These are phyloP conservation scores for Sordariomycetes sp. DNA, from an alignment of 2,329 filamentous ascomycete species.

Conservation along the genomic window DNA sequence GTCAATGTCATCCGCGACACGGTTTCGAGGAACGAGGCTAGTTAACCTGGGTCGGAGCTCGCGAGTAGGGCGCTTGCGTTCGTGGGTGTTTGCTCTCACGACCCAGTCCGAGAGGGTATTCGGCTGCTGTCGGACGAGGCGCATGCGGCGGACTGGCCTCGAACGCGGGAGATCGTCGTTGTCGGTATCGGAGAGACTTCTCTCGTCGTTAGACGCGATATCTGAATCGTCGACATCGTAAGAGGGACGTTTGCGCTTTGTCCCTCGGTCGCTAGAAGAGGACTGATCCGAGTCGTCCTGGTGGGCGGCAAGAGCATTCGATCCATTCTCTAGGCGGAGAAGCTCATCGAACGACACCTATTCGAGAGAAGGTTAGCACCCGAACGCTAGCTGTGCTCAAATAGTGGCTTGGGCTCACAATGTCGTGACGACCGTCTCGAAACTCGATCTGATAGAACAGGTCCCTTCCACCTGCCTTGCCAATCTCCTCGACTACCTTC, in stretches of 20 bases:
- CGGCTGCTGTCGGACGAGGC: not conserved
- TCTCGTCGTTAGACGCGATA: slow-evolving; percentile 7
- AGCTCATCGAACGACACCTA: slow-evolving; percentile 21
- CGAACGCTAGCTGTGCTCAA: slow-evolving; percentile 9
- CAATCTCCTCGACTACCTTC: slow-evolving; percentile 19
- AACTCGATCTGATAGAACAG: slow-evolving; percentile 28
- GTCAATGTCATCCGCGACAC: slow-evolving; percentile 14
- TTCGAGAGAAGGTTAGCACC: slow-evolving; percentile 1
- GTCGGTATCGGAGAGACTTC: slow-evolving; percentile 1
- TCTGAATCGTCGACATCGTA: not conserved
- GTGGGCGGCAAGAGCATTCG: slow-evolving; percentile 14
- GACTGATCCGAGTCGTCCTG: not conserved
- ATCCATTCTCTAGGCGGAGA: slow-evolving; percentile 19
- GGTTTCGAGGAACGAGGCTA: not conserved
- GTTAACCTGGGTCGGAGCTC: slow-evolving; percentile 15
- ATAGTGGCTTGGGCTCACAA: slow-evolving; percentile 23
- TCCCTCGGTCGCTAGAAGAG: not conserved
- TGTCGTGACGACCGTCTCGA: slow-evolving; percentile 29
- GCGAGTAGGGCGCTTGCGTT: not conserved
- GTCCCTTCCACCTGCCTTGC: slow-evolving; percentile 13
- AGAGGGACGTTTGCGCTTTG: not conserved
- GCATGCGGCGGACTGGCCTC: slow-evolving; percentile 3
- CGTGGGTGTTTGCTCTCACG: not conserved
- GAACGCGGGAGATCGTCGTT: slow-evolving; percentile 1
- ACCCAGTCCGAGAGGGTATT: slow-evolving; percentile 1